Evolutionary conservation across 129 eudicot genomes (phyloP), one percentile per base, ranked within the genome.

Genomic region (Flaveria trinervia): DNA sequence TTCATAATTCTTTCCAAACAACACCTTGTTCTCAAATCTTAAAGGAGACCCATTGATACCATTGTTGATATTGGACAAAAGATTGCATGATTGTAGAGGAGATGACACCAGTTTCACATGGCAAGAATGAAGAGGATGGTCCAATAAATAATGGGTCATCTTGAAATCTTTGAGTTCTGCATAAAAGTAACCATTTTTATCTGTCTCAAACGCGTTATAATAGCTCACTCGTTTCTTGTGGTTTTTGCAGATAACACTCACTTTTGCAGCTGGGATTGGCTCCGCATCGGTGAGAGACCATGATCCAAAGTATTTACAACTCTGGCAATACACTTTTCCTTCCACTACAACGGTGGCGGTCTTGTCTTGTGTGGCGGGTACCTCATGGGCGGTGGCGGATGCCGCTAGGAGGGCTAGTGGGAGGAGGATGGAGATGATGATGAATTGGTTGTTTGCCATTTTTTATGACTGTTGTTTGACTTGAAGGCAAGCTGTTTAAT

Each of bases 41-140:
- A 94, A 77, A 36, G 97, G 84, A 6, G 92, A 85, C 7, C 98
- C 98, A 57, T 85, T 79, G 79, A 90, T 82, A 26, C 97, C 99
- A 67, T 94, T 83, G 79, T 89, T 94, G 69, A 91, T 77, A 72
- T 91, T 94, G 10, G 97, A 78, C 59, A 86, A 78, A 67, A 78
- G 75, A 51, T 89, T 86, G 78, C 98, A 90, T 49, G 51, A 65
- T 43, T 79, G 70, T 13, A 68, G 70, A 43, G 99, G 96, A n/a
- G 97, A 93, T 28, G 93, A 83, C 15, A 94, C 96, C 56, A 94
- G 77, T 81, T 86, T 94, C 66, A 91, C 99, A 23, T 71, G 79
- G 84, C 99, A 94, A 17, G 97, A 65, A 15, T 91, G 97, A 36
- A 94, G 97, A 43, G 97, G 99, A 83, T 94, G 97, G 74, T 94